phyloP scores from a whole-genome alignment of 768 basidiomycete genomes.

The Phaffia australis region DNA sequence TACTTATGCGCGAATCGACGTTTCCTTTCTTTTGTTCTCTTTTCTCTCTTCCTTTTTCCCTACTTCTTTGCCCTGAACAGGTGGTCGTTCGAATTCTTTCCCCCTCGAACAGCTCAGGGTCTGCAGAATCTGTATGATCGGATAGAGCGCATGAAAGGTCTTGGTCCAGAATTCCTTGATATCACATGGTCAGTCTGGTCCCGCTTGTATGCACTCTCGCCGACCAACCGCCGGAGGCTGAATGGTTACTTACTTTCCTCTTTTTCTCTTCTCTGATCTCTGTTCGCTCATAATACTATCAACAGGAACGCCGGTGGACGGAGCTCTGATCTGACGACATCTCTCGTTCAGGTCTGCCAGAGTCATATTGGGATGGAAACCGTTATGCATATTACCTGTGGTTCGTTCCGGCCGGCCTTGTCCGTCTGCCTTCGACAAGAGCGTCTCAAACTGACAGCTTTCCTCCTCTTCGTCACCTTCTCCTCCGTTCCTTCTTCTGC shows the following conservation, averaged over 20 bases:
- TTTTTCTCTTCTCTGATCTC: not conserved
- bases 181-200: constrained; percentile 66
- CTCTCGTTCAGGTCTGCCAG: constrained; percentile 91
- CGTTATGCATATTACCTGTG: constrained; percentile 97
- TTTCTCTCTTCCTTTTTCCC: not conserved
- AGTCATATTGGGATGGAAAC: constrained; percentile 86
- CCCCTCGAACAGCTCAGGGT: constrained; percentile 84
- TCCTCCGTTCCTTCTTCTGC: not conserved
- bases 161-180: constrained; percentile 96
- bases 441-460: no score
- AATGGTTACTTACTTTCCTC: not conserved
- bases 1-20: constrained; percentile 52
- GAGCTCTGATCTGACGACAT: constrained; percentile 84
- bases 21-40: constrained; percentile 93
- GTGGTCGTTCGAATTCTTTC: constrained; percentile 99
- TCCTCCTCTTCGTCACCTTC: not conserved
- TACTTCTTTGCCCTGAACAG: not conserved
- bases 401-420: constrained; percentile 48
- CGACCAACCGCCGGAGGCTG: not conserved
- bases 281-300: constrained; percentile 4
- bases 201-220: constrained; percentile 5
- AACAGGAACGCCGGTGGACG: constrained; percentile 90
- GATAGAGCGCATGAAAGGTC: constrained; percentile 90
- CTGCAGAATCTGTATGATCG: constrained; percentile 83
- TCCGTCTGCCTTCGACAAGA: not conserved